A percentile compares a stretch with the other conserved stretches of the same genome.
Conservation (phyloP, 495 filamentous ascomycete species). For the Daldinia childiae region DNA sequence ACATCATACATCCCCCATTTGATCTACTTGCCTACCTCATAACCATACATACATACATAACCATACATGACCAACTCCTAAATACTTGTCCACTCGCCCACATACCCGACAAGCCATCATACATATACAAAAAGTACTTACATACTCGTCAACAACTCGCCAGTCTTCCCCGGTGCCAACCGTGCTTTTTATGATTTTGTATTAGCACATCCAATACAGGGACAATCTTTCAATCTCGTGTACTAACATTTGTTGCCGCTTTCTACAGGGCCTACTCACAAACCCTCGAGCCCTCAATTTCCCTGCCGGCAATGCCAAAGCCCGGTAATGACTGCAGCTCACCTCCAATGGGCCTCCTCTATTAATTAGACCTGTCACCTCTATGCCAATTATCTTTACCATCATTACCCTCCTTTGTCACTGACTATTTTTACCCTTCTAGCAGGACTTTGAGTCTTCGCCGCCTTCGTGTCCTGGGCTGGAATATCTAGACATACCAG, state of each 20-base stretch:
- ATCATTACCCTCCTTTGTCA: constrained; percentile 33
- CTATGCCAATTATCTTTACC: constrained; percentile 30
- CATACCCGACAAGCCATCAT: not conserved
- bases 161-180: constrained; percentile 16
- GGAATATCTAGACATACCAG: constrained; percentile 58
- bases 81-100: not conserved
- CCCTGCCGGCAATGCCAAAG: constrained; percentile 43
- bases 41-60: not conserved
- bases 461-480: constrained; percentile 58
- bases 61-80: constrained; percentile 1
- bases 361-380: constrained; percentile 36
- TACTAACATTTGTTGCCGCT: constrained; percentile 35
- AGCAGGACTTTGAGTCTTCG: constrained; percentile 62
- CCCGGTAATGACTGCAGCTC: constrained; percentile 44
- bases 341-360: constrained; percentile 29
- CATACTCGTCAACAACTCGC: constrained; percentile 15
- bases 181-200: constrained; percentile 12
- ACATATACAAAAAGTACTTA: constrained; percentile 21
- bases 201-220: constrained; percentile 22
- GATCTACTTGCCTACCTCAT: constrained; percentile 7
- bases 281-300: constrained; percentile 37
- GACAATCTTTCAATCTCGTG: constrained; percentile 13
- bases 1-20: constrained; percentile 16
- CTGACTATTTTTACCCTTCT: constrained; percentile 44
- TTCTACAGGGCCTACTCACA: constrained; percentile 37